A percentile compares a stretch with the other conserved stretches of the same genome.
Conservation (phyloP, 169 alveolate species). For the Neospora caninum region DNA sequence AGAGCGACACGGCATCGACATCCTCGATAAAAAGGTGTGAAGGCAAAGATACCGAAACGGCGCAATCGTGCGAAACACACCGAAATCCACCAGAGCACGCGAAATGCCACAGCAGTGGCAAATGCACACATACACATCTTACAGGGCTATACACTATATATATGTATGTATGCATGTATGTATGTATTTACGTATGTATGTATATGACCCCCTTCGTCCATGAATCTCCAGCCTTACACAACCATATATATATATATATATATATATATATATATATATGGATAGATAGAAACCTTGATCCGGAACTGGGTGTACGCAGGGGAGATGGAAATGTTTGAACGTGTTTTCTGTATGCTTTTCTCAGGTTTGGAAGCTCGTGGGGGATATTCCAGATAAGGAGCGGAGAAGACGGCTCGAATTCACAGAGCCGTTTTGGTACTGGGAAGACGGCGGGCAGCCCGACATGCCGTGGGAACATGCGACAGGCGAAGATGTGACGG, state of each 20-base stretch:
- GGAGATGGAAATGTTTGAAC: background rate
- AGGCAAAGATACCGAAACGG: no score
- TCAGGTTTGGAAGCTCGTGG: background rate
- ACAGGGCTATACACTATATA: background rate
- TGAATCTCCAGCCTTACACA: background rate
- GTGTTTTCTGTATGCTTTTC: background rate
- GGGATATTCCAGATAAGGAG: background rate
- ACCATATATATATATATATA: background rate
- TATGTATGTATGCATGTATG: background rate
- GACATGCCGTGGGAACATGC: slow-evolving; percentile 30
- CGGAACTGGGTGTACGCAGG: background rate
- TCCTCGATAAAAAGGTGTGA: slow-evolving; percentile 51
- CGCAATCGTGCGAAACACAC: no score
- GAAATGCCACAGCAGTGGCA: no score
- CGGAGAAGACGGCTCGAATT: background rate
- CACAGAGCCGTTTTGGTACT: slow-evolving; percentile 15
- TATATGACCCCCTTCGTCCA: background rate
- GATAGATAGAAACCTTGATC: background rate
- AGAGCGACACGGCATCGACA: slow-evolving; percentile 65
- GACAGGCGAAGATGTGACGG: slow-evolving; percentile 9
- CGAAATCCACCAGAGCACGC: no score
- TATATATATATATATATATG: background rate
- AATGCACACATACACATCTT: background rate
- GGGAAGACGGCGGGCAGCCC: slow-evolving; percentile 7
- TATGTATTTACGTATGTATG: background rate